A percentile compares a stretch with the other conserved stretches of the same genome.
These are phyloP conservation scores for Carex cristatella DNA, from an alignment of 176 grass and related monocot species.

Conservation along the genomic window DNA sequence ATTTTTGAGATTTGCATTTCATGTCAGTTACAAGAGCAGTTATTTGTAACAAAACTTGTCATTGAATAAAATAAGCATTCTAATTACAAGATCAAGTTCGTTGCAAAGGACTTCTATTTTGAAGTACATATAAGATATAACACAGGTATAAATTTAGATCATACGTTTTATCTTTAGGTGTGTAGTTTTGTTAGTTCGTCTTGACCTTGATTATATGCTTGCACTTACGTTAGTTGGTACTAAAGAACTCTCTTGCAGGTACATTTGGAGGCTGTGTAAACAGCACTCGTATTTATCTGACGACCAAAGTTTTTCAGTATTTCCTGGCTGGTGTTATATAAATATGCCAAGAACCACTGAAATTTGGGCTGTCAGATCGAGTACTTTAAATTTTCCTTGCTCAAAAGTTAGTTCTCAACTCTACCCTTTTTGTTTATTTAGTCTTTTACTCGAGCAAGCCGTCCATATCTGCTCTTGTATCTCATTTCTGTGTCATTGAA, in stretches of 20 bases:
- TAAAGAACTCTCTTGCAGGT: slow-evolving; percentile 14
- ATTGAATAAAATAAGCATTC: not conserved
- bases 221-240: not conserved
- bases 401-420: slow-evolving; percentile 7
- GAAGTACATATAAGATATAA: not conserved
- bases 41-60: not conserved
- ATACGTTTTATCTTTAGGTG: not conserved
- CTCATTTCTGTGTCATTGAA: not conserved
- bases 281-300: slow-evolving; percentile 15
- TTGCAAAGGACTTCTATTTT: not conserved
- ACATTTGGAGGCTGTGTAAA: slow-evolving; percentile 21
- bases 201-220: not conserved
- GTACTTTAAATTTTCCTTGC: slow-evolving; percentile 13
- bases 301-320: slow-evolving; percentile 9
- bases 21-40: not conserved
- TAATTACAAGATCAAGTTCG: not conserved
- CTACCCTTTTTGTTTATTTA: slow-evolving; percentile 9
- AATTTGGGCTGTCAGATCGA: slow-evolving; percentile 12
- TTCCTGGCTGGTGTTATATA: slow-evolving; percentile 21
- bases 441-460: not conserved
- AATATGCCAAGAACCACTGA: slow-evolving; percentile 22
- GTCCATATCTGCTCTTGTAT: not conserved
- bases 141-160: too few species aligned
- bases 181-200: not conserved
- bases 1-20: not conserved